Evolutionary conservation across 148 eudicot genomes (phyloP), one percentile per base, ranked within the genome.

Genomic region (Selenicereus undatus): DNA sequence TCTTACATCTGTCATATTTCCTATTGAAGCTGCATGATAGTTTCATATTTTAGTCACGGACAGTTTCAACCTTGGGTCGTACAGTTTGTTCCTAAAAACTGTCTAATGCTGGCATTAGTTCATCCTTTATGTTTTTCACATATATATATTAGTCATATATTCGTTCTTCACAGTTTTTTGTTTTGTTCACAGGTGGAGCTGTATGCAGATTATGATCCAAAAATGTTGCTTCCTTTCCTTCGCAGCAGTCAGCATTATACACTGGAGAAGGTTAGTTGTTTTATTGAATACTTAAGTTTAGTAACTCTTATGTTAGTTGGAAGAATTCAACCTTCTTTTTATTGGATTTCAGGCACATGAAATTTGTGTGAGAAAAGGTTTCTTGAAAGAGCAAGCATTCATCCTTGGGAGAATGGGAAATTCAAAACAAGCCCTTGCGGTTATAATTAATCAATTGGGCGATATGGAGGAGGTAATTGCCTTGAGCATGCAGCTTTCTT

Each of bases 361-460:
- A 76, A 88, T 93, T 80, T 93, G 93, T 81, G 86, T 89, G 72
- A 86, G 78, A 73, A 93, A 87, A 84, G 89, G 87, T 81, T 86
- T 92, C 50, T 76, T 93, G 75, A 88, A 87, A 81, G 99, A 93
- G 90, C 94, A 92, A 87, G 98, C 94, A 75, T 95, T 91, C 85
- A 88, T 95, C 78, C 97, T 95, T 78, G 97, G 98, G 87, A 89
- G 97, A 84, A 95, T 95, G 99, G 99, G 99, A 79, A 92, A 92
- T 80, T 7, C 98, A 0, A 95, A 88, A 81, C 88, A 93, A 88
- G 99, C 99, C 65, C 97, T 95, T 86, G 89, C 90, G 36, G 97
- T 95, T 85, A 95, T 95, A 76, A 91, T 95, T 74, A 93, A 95
- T 80, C 88, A 88, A 80, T 83, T 93, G 79, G 99, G 95, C 73